A percentile compares a stretch with the other conserved stretches of the same genome.
phyloP scores from a whole-genome alignment of 768 basidiomycete genomes.

The Naganishia onofrii region DNA sequence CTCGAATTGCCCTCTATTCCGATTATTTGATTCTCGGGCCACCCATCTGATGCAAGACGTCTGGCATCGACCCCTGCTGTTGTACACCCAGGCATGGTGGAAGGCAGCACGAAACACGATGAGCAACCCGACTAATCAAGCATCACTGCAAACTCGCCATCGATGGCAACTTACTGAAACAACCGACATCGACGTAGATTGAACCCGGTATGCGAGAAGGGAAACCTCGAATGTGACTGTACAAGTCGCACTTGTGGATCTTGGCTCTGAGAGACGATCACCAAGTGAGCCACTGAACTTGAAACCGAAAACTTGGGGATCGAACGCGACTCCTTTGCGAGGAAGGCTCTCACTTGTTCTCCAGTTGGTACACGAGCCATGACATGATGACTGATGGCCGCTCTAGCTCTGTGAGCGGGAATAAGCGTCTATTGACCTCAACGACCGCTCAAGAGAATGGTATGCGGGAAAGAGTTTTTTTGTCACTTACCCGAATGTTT shows the following conservation, averaged over 20 bases:
- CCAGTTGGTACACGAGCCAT: background rate
- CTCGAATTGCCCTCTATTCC: conserved; percentile 1
- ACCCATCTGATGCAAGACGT: background rate
- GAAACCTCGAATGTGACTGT: background rate
- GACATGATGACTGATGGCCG: too few relatives aligned
- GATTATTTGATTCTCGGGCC: conserved; percentile 1
- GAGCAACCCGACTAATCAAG: too few relatives aligned
- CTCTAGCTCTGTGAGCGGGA: too few relatives aligned
- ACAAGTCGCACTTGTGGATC: background rate
- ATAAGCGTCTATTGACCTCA: too few relatives aligned
- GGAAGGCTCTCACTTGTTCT: conserved; percentile 3
- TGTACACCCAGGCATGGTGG: background rate
- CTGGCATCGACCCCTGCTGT: conserved; percentile 8
- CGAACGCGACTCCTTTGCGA: background rate
- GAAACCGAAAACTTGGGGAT: background rate
- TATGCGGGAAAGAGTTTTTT: too few relatives aligned
- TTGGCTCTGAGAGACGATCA: background rate
- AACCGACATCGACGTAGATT: conserved; percentile 9
- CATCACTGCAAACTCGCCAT: background rate
- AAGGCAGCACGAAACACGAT: background rate
- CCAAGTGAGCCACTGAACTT: background rate
- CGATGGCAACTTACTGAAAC: conserved; percentile 1
- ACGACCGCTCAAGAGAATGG: too few relatives aligned
- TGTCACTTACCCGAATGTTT: too few relatives aligned
- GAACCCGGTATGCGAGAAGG: background rate